A percentile compares a stretch with the other conserved stretches of the same genome.
These are phyloP conservation scores for Smittium mucronatum DNA, from an alignment of 371 early-diverging fungal species.

Conservation along the genomic window DNA sequence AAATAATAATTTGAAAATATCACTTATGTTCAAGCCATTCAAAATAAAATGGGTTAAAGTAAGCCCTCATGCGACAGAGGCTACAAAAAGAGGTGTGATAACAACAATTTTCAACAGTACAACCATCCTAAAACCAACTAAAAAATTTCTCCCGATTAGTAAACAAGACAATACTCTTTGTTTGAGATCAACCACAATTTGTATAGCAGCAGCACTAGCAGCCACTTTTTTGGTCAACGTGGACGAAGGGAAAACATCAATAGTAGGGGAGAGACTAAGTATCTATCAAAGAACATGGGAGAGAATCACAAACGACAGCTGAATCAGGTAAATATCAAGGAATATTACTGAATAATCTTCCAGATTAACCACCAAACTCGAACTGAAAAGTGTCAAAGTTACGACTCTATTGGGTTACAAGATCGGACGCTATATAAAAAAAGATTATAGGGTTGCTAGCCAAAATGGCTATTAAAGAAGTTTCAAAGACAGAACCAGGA, in stretches of 20 bases:
- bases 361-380: neutral
- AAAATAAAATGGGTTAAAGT: neutral
- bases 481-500: neutral
- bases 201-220: neutral
- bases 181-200: neutral
- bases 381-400: neutral
- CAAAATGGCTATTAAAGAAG: conserved; percentile 1
- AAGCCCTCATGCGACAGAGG: neutral
- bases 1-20: neutral
- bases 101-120: too few species aligned
- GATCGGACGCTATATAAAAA: neutral
- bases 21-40: neutral
- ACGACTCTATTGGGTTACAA: neutral
- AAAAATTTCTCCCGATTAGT: too few species aligned
- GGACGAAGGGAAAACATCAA: neutral
- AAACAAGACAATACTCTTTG: too few species aligned
- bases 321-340: neutral
- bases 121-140: too few species aligned
- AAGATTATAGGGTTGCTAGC: neutral
- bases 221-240: neutral
- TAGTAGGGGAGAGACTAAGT: neutral
- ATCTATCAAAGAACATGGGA: neutral
- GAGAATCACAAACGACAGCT: neutral
- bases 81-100: conserved; percentile 1
- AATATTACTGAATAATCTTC: neutral